Base-by-base conservation (phyloP, 306 rosid genomes). In the Amphicarpaea edgeworthii region DNA sequence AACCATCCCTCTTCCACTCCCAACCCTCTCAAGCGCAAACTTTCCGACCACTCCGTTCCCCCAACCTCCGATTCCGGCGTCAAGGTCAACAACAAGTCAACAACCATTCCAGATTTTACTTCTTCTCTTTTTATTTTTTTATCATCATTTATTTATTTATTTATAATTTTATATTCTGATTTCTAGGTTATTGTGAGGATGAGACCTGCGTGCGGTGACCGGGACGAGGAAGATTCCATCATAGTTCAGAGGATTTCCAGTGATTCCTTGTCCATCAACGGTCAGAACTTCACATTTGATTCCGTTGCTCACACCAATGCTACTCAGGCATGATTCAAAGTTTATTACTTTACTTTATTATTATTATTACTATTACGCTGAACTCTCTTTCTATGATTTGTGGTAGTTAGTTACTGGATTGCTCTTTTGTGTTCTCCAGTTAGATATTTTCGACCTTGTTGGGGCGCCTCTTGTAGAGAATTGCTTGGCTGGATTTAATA, bases 401-500 rank as follows among this genome's bases (percentile, higher is more conserved):
- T 1, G 59, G 1, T 34, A 6, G 40, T 30, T 30, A 30, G 2
- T 7, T 6, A 4, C 37, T 47, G 40, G 40, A 2, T 54, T 65
- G 1, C 17, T 72, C 37, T 23, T 6, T 24, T 74, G 30, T 74
- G 30, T 24, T 47, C 43, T 86, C 53, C 93, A 93, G 98, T 77
- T 87, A 58, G 98, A 91, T 80, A 80, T 93, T 70, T 93, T 93
- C 62, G 86, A 93, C 86, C 92, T 86, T 73, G 86, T 91, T n/a
- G 98, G 97, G 60, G 86, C 75, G 66, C 96, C 98, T 47, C 89
- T 93, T 40, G 93, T 93, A 10, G 98, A 89, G 78, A 93, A 93
- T 79, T 93, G 97, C 68, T 70, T 93, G 88, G 92, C 96, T 2
- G 97, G 98, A 59, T 89, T 93, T 84, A 93, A 93, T 79, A 91